Conservation (phyloP, 495 filamentous ascomycete genomes). For the Collariella sp. region DNA sequence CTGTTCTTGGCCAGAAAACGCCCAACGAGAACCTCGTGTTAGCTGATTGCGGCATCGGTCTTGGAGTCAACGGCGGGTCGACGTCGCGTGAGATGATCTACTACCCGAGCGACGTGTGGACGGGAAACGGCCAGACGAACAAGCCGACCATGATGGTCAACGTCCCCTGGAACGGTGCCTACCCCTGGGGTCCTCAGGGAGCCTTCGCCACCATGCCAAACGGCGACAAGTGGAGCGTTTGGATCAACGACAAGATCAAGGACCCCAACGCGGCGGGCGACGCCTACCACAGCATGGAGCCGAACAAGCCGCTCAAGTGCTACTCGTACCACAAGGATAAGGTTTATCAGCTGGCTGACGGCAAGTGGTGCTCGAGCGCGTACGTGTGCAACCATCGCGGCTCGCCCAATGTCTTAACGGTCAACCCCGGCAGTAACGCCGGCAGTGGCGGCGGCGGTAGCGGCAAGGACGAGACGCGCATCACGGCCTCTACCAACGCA, state of each 20-base stretch:
- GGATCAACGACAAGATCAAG: conserved; percentile 5
- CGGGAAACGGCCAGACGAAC: not conserved
- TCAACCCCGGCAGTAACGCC: not conserved
- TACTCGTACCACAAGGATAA: conserved; percentile 1
- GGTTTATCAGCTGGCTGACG: conserved; percentile 1
- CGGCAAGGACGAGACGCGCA: not conserved
- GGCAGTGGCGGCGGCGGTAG: not conserved
- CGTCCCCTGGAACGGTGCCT: conserved; percentile 5
- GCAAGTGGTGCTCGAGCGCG: conserved; percentile 5
- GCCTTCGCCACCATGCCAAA: conserved; percentile 1
- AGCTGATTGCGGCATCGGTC: conserved; percentile 6
- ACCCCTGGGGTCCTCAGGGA: conserved; percentile 5
- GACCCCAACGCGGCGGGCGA: conserved; percentile 2
- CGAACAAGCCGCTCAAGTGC: conserved; percentile 4
- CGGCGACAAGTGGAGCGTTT: not conserved
- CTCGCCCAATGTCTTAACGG: not conserved
- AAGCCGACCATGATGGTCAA: conserved; percentile 3
- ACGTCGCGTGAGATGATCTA: conserved; percentile 7
- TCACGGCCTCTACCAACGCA: not conserved
- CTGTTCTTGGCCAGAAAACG: not conserved
- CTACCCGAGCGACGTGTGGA: conserved; percentile 2
- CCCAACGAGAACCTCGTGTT: conserved; percentile 4
- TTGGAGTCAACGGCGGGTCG: conserved; percentile 1
- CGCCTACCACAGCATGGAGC: conserved; percentile 1
- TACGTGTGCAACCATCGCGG: conserved; percentile 5